A percentile compares a stretch with the other conserved stretches of the same genome.
phyloP scores from a whole-genome alignment of 2,329 filamentous ascomycete species.

The Apiospora pterosperma region DNA sequence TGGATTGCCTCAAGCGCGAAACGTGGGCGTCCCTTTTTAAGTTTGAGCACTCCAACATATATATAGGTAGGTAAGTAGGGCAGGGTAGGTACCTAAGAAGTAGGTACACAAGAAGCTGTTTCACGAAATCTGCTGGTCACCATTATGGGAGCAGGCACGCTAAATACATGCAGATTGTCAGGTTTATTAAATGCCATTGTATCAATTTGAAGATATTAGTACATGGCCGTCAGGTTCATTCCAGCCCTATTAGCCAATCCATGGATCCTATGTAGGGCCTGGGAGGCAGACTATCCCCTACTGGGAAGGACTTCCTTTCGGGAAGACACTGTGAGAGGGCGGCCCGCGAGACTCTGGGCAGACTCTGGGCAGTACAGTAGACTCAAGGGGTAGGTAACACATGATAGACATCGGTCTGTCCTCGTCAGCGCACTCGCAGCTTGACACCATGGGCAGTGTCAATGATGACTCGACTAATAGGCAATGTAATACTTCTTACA shows the following conservation, averaged over 20 bases:
- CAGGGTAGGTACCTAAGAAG: no score
- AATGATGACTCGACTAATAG: conserved; percentile 2
- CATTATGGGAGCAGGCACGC: neutral
- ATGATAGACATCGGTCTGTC: neutral
- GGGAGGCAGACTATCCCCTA: neutral
- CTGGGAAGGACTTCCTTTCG: neutral
- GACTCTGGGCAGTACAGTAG: no score
- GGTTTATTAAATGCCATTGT: neutral
- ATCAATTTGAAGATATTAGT: neutral
- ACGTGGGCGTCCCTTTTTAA: neutral
- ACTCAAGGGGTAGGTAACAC: neutral
- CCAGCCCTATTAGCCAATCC: neutral
- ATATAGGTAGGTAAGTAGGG: no score
- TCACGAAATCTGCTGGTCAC: neutral
- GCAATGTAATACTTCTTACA: neutral
- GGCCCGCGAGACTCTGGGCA: neutral
- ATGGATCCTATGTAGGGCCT: neutral
- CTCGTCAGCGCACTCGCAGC: neutral
- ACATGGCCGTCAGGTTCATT: neutral
- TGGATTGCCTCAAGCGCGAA: neutral
- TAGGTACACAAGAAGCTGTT: no score
- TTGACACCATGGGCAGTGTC: neutral
- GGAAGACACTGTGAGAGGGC: neutral
- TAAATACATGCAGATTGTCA: neutral
- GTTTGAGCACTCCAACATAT: neutral